Conservation (phyloP, 768 basidiomycete genomes). For the Rhodotorula toruloides region DNA sequence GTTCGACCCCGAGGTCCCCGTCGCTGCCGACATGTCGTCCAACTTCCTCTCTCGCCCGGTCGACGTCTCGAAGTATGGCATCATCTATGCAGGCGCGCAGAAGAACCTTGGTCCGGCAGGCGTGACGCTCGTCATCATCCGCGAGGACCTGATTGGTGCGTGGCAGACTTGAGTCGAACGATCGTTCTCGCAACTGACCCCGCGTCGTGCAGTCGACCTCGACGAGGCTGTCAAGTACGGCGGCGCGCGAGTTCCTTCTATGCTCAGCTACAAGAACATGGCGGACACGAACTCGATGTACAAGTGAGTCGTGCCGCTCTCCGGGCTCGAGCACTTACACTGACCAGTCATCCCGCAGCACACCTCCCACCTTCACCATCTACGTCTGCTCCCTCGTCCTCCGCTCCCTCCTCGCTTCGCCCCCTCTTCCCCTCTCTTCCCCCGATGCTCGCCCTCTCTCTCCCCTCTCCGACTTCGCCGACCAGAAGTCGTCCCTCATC, state of each 20-base stretch:
- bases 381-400: conserved; percentile 86
- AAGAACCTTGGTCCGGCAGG: conserved; percentile 97
- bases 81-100: conserved; percentile 95
- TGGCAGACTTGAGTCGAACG: background rate
- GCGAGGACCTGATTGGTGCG: conserved; percentile 80
- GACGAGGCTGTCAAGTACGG: conserved; percentile 71
- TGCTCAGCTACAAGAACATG: conserved; percentile 74
- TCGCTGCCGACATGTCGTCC: conserved; percentile 92
- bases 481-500: conserved; percentile 66
- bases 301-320: conserved; percentile 20
- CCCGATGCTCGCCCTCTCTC: conserved; percentile 14
- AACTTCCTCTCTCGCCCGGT: conserved; percentile 96
- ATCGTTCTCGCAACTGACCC: too few relatives aligned
- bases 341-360: conserved; percentile 59
- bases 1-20: conserved; percentile 54
- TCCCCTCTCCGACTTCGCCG: conserved; percentile 27
- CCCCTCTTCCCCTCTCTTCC: conserved; percentile 34
- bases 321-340: background rate
- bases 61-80: conserved; percentile 63
- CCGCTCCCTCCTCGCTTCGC: conserved; percentile 51
- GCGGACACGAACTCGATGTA: conserved; percentile 60
- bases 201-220: conserved; percentile 53
- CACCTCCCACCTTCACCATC: conserved; percentile 82
- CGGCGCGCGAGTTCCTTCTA: conserved; percentile 67
- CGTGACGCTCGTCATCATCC: conserved; percentile 83